These are phyloP conservation scores for Venturiaceae sp. DNA, from an alignment of 2,329 filamentous ascomycete genomes.

Conservation along the genomic window DNA sequence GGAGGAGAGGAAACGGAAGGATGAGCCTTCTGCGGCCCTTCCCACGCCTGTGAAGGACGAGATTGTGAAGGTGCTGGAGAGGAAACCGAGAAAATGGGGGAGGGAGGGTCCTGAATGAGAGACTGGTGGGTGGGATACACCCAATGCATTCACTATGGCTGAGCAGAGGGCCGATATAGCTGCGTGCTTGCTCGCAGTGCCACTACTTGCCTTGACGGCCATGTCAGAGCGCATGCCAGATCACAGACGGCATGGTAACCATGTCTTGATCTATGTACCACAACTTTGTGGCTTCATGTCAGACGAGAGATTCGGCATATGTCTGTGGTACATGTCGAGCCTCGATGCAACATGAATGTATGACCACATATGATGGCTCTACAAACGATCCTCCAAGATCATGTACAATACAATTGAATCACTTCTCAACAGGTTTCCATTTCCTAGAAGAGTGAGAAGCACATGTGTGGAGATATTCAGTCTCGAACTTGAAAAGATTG, in stretches of 20 bases:
- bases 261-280: background rate
- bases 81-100: background rate
- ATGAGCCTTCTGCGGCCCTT: background rate
- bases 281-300: background rate
- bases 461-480: too few species aligned
- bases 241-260: background rate
- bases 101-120: background rate
- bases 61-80: background rate
- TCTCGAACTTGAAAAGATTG: too few species aligned
- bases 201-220: background rate
- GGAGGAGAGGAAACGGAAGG: constrained; percentile 2
- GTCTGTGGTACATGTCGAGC: background rate
- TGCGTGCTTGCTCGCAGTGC: background rate
- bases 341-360: background rate
- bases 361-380: background rate
- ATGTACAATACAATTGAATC: background rate
- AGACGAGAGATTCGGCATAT: background rate
- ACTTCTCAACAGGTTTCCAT: background rate
- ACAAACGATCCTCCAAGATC: background rate
- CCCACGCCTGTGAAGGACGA: background rate
- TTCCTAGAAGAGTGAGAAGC: background rate
- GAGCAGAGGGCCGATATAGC: background rate
- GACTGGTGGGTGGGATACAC: background rate
- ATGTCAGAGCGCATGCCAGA: background rate
- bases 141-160: background rate